A percentile compares a stretch with the other conserved stretches of the same genome.
These are phyloP conservation scores for Cenchrus fungigraminus DNA, from an alignment of 176 grass and related monocot species.

Conservation along the genomic window DNA sequence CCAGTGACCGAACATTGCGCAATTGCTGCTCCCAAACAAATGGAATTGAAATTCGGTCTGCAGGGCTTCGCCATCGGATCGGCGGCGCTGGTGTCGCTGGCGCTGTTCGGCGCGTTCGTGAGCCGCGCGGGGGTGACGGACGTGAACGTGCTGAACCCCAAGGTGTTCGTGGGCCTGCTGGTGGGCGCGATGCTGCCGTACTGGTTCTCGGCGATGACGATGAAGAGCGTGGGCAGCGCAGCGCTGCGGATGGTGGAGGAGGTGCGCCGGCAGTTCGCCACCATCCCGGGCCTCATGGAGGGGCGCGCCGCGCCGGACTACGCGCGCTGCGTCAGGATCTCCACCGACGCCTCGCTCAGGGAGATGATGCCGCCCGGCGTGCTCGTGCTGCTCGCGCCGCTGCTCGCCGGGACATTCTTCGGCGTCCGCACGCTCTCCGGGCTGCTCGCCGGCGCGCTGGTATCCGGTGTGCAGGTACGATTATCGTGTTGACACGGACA, in stretches of 20 bases:
- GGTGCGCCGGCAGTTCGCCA: constrained; percentile 66
- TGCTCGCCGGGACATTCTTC: constrained; percentile 71
- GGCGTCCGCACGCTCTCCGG: constrained; percentile 76
- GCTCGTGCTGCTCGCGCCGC: constrained; percentile 63
- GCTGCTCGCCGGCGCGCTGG: constrained; percentile 63
- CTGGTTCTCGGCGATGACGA: constrained; percentile 87
- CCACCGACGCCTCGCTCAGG: constrained; percentile 69
- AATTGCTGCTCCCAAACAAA: not conserved
- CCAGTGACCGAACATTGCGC: too few species aligned
- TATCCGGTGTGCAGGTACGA: constrained; percentile 76
- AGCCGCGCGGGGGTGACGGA: constrained; percentile 56
- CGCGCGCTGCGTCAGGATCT: constrained; percentile 75
- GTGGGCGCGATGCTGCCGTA: constrained; percentile 83
- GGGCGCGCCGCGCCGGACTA: constrained; percentile 65
- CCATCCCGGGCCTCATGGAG: constrained; percentile 74
- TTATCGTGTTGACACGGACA: too few species aligned
- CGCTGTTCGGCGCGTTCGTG: constrained; percentile 75
- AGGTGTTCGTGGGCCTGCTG: constrained; percentile 68
- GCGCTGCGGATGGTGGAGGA: constrained; percentile 87
- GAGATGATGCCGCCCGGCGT: constrained; percentile 80
- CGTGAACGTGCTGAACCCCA: constrained; percentile 61
- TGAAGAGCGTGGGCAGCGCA: constrained; percentile 78
- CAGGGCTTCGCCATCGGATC: constrained; percentile 88
- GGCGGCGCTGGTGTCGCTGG: constrained; percentile 71
- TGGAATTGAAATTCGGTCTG: not conserved